Evolutionary conservation across 768 basidiomycete species (phyloP), one percentile per base, ranked within the genome.

Genomic region (Collybiopsis confluens): DNA sequence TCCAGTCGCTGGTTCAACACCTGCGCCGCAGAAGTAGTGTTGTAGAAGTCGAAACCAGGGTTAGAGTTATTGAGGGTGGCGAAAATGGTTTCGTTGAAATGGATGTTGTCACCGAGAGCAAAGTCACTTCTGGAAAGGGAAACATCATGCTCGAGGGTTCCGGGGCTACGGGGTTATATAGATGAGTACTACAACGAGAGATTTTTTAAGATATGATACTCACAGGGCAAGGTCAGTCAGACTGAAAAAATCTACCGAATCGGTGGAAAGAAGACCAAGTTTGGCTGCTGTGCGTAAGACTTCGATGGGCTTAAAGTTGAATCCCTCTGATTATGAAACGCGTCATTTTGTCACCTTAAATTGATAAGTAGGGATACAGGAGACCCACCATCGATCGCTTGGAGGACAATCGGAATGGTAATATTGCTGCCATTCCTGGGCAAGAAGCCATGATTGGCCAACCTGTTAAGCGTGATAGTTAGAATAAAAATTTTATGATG

Each of bases 281-380:
- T 35, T 35, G 18, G 13, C 36, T 35, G 48, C 33, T 26, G 8
- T 11, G 4, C 16, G 45, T 11, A 52, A 16, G n/a, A 57, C 43
- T 28, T 55, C 9, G 42, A 50, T 52, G 18, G 58, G 56, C 28
- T 55, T 54, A 50, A 57, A 45, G 30, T 59, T 59, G 42, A 59
- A 59, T n/a, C 54, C 55, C 13, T 56, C 58, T 58, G n/a, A 33
- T 33, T 33, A 33, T 6, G 30, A 33, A 33, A 33, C 6, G 13
- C 30, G 24, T 5, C n/a, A 16, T 46, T 26, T 45, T 10, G 43
- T 13, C 43, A 45, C 10, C 13, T 10, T 21, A 9, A 9, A n/a
- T n/a, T 26, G 18, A 45, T 45, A 4, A 4, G 15, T 16, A 45
- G 26, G 26, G 13, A 38, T 45, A 45, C 42, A 28, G 38, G 36